Conservation (phyloP, 1,284 basidiomycete species). For the Agaricales sp. region DNA sequence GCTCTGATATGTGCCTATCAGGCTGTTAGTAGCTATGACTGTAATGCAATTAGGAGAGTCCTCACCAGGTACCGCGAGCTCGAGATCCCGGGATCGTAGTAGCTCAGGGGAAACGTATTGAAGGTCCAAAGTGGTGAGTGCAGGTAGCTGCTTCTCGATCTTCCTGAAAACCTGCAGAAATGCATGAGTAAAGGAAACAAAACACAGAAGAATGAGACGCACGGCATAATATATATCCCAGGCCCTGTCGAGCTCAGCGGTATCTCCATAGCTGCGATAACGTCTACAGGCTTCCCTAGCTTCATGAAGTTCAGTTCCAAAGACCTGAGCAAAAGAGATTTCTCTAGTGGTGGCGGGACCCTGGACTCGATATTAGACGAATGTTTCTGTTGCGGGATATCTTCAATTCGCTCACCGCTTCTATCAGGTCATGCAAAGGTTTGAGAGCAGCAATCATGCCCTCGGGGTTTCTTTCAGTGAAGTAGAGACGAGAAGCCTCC, state of each 20-base stretch:
- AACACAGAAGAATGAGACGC: slow-evolving; percentile 13
- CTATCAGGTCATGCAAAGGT: slow-evolving; percentile 90
- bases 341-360: slow-evolving; percentile 93
- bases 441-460: slow-evolving; percentile 96
- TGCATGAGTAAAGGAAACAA: slow-evolving; percentile 6
- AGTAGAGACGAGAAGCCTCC: slow-evolving; percentile 95
- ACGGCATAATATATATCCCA: slow-evolving; percentile 98
- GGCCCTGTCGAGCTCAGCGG: slow-evolving; percentile 91
- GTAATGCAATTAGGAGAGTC: slow-evolving; percentile 4
- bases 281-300: slow-evolving; percentile 89
- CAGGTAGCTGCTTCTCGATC: slow-evolving; percentile 89
- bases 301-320: slow-evolving; percentile 88
- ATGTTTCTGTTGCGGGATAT: not conserved
- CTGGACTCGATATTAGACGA: slow-evolving; percentile 25
- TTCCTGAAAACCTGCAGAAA: slow-evolving; percentile 83
- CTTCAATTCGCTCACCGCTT: slow-evolving; percentile 49
- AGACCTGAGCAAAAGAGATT: slow-evolving; percentile 92
- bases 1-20: slow-evolving; percentile 83
- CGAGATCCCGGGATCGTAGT: slow-evolving; percentile 82
- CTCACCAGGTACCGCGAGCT: slow-evolving; percentile 89
- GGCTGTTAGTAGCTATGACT: slow-evolving; percentile 3
- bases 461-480: slow-evolving; percentile 97
- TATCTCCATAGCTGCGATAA: slow-evolving; percentile 83
- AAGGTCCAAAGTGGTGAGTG: slow-evolving; percentile 86
- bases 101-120: slow-evolving; percentile 97